Conservation (phyloP, 1,139 yeast genomes). For the Scheffersomyces quercinus region DNA sequence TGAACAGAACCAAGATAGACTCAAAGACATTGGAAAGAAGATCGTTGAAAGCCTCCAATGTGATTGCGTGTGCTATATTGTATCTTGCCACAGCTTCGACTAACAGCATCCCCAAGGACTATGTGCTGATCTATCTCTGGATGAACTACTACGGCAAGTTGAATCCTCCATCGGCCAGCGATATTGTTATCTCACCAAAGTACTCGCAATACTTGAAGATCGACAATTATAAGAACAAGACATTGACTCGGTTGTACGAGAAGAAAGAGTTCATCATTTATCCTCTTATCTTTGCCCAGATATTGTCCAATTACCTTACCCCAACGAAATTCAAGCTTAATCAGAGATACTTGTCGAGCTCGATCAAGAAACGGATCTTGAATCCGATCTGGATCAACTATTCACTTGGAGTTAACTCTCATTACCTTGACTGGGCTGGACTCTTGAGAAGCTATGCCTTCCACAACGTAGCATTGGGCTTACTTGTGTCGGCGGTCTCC, state of each 20-base stretch:
- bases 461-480: constrained; percentile 27
- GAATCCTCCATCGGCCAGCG: constrained; percentile 37
- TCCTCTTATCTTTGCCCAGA: constrained; percentile 42
- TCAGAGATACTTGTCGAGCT: constrained; percentile 37
- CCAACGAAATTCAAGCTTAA: constrained; percentile 41
- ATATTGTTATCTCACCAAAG: constrained; percentile 26
- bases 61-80: constrained; percentile 27
- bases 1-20: constrained; percentile 9
- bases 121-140: constrained; percentile 36
- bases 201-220: constrained; percentile 29
- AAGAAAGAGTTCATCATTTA: constrained; percentile 36
- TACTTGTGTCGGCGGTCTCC: constrained; percentile 18
- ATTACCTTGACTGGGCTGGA: constrained; percentile 32
- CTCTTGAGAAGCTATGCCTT: constrained; percentile 26
- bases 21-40: neutral
- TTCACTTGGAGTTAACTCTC: constrained; percentile 27
- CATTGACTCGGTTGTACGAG: constrained; percentile 23
- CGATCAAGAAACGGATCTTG: constrained; percentile 32
- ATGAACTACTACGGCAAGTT: constrained; percentile 34
- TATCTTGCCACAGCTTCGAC: constrained; percentile 33
- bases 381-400: constrained; percentile 49
- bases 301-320: constrained; percentile 44
- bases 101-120: constrained; percentile 38
- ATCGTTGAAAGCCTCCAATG: constrained; percentile 25
- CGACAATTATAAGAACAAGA: constrained; percentile 17